Evolutionary conservation across 2,329 filamentous ascomycete genomes (phyloP).

Genomic region (Ilyonectria sp.): DNA sequence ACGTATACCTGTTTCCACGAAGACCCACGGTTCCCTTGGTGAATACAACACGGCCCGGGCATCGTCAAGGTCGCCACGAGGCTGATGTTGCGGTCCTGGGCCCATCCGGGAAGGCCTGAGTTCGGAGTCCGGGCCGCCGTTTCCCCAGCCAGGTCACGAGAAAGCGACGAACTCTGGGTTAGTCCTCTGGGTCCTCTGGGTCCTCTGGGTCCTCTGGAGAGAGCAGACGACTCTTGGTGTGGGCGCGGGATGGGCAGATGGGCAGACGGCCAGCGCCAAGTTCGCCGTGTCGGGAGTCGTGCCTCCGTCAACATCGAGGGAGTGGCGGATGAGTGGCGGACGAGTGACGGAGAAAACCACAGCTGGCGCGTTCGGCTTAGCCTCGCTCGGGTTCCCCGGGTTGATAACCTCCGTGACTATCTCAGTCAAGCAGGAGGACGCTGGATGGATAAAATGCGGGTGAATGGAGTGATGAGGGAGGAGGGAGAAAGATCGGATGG

Average conservation of each 20-base stretch:
- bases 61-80: neutral
- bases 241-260: neutral
- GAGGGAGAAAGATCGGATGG: slow-evolving; percentile 6
- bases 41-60: neutral
- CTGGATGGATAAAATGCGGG: neutral
- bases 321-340: neutral
- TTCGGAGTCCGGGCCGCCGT: slow-evolving; percentile 29
- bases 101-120: slow-evolving; percentile 16
- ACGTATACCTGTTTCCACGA: neutral
- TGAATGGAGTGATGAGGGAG: neutral
- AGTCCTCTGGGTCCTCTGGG: neutral
- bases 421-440: neutral
- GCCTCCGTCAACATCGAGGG: neutral
- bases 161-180: neutral
- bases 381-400: slow-evolving; percentile 12
- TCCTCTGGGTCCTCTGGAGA: neutral
- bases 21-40: neutral
- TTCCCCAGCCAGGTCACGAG: slow-evolving; percentile 9
- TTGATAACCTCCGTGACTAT: slow-evolving; percentile 15
- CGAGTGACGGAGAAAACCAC: neutral
- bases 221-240: neutral
- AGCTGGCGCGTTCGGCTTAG: slow-evolving; percentile 6
- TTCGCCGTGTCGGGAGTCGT: neutral
- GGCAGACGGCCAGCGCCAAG: neutral
- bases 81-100: neutral